Conservation (phyloP, 192 early-diverging fungal genomes). For the Coemansia furcata region DNA sequence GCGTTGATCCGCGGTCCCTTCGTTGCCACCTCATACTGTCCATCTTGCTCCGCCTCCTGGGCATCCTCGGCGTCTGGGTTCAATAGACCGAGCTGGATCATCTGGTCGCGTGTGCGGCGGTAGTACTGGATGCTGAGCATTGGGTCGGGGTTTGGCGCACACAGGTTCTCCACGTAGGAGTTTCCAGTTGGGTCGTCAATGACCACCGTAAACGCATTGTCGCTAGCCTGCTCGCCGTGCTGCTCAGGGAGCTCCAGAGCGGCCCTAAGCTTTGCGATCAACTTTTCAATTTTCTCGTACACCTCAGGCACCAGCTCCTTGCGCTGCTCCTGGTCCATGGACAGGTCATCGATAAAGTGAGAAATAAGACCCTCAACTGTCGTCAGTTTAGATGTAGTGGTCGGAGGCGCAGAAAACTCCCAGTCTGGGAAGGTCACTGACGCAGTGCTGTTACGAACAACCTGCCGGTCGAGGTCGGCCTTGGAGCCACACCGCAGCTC, state of each 20-base stretch:
- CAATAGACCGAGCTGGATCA: slow-evolving; percentile 70
- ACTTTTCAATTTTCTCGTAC: slow-evolving; percentile 70
- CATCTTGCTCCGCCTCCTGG: slow-evolving; percentile 24
- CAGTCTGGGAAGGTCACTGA: slow-evolving; percentile 77
- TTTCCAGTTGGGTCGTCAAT: slow-evolving; percentile 93
- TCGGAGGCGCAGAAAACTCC: slow-evolving; percentile 86
- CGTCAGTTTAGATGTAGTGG: slow-evolving; percentile 77
- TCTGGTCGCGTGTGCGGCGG: slow-evolving; percentile 73
- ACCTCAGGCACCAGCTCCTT: slow-evolving; percentile 63
- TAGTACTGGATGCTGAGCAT: slow-evolving; percentile 68
- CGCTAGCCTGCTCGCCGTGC: slow-evolving; percentile 33
- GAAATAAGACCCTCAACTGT: slow-evolving; percentile 85
- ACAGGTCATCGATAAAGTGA: slow-evolving; percentile 78
- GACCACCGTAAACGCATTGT: slow-evolving; percentile 66
- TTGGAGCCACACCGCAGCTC: slow-evolving; percentile 63
- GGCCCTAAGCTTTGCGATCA: slow-evolving; percentile 63
- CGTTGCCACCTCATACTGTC: slow-evolving; percentile 8
- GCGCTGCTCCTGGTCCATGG: slow-evolving; percentile 73
- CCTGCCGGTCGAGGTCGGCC: slow-evolving; percentile 84
- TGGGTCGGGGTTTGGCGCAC: slow-evolving; percentile 70
- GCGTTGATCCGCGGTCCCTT: slow-evolving; percentile 16
- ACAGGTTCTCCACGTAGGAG: slow-evolving; percentile 86
- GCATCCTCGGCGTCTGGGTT: slow-evolving; percentile 58
- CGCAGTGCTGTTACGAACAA: slow-evolving; percentile 84
- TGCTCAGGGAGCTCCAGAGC: slow-evolving; percentile 55